Percentiles rank a stretch among this genome's conserved stretches.
These are phyloP conservation scores for Ballota nigra DNA, from an alignment of 257 asterid genomes.

Conservation along the genomic window DNA sequence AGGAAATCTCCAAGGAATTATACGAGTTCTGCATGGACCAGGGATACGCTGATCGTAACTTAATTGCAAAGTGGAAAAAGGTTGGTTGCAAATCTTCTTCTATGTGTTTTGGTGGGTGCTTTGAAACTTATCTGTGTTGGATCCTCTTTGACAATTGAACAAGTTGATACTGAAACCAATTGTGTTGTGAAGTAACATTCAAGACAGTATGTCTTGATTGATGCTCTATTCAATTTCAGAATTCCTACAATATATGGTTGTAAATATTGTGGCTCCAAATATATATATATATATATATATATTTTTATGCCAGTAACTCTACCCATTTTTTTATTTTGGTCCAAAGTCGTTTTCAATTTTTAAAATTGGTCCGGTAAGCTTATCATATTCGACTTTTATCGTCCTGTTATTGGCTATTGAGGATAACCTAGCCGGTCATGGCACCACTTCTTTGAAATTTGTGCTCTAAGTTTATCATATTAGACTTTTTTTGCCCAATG, in stretches of 20 bases:
- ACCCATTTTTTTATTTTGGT: too few relatives aligned
- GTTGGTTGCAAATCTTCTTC: slow-evolving; percentile 26
- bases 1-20: slow-evolving; percentile 81
- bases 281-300: too few relatives aligned
- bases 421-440: too few relatives aligned
- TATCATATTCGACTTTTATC: too few relatives aligned
- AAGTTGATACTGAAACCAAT: not conserved
- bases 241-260: not conserved
- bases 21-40: slow-evolving; percentile 92
- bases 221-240: not conserved
- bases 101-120: not conserved
- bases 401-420: too few relatives aligned
- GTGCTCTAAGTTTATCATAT: too few relatives aligned
- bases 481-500: too few relatives aligned
- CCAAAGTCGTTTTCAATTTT: too few relatives aligned
- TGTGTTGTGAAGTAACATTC: not conserved
- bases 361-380: too few relatives aligned
- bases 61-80: slow-evolving; percentile 95
- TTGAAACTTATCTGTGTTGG: not conserved
- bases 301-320: too few relatives aligned
- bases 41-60: slow-evolving; percentile 89
- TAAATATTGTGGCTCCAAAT: not conserved
- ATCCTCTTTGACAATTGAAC: not conserved
- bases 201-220: not conserved
- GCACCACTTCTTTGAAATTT: too few relatives aligned